Base-by-base conservation (phyloP, 2,329 filamentous ascomycete species). In the Cryphonectria carpinicola region DNA sequence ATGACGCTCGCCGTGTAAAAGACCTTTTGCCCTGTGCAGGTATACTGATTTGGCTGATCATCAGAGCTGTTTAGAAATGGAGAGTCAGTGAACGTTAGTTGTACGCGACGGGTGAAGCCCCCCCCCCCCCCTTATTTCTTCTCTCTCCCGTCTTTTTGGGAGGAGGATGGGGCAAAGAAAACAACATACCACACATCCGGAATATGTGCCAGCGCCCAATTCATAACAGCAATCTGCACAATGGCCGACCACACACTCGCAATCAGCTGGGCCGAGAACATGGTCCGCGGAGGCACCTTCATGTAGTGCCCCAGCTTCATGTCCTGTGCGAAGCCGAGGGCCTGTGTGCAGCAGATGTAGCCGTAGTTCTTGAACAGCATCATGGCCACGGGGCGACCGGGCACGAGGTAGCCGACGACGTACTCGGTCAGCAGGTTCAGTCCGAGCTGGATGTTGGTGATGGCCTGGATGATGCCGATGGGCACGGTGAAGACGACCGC, bases 351-450 rank as follows among this genome's bases (percentile, higher is more conserved):
- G 80, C 85, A 88, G 69, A 92, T 87, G 77, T 91, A 92, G 66
- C 90, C 89, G 75, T 91, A 93, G 72, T 90, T 92, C 80, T 93
- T 93, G 83, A 93, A 93, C 81, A 93, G 86, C 90, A 93, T 93
- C 86, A 93, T 90, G 64, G 90, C 90, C 72, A 93, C 83, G 1
- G 91, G 91, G 3, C 86, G 85, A 37, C 91, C 91, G 0, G 91
- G 91, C 65, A 91, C 86, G 84, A 93, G 90, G 79, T 93, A 93
- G 7, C 91, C 91, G 72, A 91, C 86, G 71, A 93, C 86, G 75
- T 91, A 92, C 77, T 93, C 90, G n/a, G 90, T 91, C 71, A 93
- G 80, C 25, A 93, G 90, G 74, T 92, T 92, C 32, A 93, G 83
- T 5, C 90, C 90, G 4, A 92, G 82, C 77, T 89, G 87, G 66